Conservation (phyloP, 176 grass and related monocot species). For the Miscanthus lutarioriparius region DNA sequence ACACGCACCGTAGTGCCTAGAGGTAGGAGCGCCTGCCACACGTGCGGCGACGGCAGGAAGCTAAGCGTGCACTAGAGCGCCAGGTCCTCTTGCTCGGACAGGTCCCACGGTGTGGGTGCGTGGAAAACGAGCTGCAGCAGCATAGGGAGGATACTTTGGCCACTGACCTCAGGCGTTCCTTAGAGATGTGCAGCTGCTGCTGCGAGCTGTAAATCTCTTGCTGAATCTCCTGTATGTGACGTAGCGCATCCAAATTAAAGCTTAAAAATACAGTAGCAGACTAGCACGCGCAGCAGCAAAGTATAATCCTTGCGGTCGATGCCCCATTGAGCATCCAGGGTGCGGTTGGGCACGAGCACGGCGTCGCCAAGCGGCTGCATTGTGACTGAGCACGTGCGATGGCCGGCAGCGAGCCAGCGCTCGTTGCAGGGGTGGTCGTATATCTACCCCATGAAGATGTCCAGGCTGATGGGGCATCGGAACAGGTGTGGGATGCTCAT, state of each 20-base stretch:
- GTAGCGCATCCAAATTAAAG: no score
- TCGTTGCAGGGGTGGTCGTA: slow-evolving; percentile 83
- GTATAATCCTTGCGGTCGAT: no score
- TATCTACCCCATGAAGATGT: slow-evolving; percentile 87
- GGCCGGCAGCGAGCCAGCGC: slow-evolving; percentile 85
- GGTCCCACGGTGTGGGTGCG: background rate
- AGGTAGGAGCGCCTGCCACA: slow-evolving; percentile 21
- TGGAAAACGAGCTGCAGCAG: slow-evolving; percentile 68
- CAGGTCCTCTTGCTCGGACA: slow-evolving; percentile 29
- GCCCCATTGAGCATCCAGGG: slow-evolving; percentile 26
- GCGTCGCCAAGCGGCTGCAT: slow-evolving; percentile 78
- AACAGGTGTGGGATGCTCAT: slow-evolving; percentile 97
- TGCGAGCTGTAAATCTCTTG: no score
- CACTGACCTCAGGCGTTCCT: no score
- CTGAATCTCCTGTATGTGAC: no score
- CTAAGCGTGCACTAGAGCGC: slow-evolving; percentile 66
- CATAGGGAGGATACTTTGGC: slow-evolving; percentile 37
- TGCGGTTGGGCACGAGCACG: slow-evolving; percentile 81
- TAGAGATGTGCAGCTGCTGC: no score
- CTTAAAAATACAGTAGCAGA: no score
- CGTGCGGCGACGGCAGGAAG: slow-evolving; percentile 43
- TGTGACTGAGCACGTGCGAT: slow-evolving; percentile 92
- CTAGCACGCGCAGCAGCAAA: no score
- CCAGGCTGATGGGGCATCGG: slow-evolving; percentile 92
- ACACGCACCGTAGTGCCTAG: no score